Conservation (phyloP, 129 eudicot genomes). For the Calendula officinalis region DNA sequence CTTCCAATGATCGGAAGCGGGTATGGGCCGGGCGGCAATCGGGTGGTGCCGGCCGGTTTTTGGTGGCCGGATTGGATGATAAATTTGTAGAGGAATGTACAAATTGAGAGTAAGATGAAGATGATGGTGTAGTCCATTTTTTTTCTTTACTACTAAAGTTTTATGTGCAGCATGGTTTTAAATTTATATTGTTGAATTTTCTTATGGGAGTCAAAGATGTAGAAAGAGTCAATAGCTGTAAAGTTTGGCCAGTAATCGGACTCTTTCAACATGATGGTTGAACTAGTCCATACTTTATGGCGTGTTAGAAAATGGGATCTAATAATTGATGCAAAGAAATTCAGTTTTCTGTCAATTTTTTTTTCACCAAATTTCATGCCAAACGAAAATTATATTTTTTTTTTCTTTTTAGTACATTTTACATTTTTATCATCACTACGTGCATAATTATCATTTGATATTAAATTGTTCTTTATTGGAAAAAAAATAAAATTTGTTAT, state of each 20-base stretch:
- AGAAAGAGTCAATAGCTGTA: not conserved
- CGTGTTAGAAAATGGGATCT: too few relatives aligned
- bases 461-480: too few relatives aligned
- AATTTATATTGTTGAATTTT: not conserved
- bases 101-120: slow-evolving; percentile 15
- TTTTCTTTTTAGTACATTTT: too few relatives aligned
- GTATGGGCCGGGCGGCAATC: slow-evolving; percentile 49
- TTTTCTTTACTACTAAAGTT: not conserved
- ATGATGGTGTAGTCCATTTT: slow-evolving; percentile 18
- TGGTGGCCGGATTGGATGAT: not conserved
- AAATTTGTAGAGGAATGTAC: not conserved
- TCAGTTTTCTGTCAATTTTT: too few relatives aligned
- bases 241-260: not conserved
- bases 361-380: too few relatives aligned
- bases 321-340: too few relatives aligned
- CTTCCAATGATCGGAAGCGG: slow-evolving; percentile 48
- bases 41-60: not conserved
- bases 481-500: too few relatives aligned
- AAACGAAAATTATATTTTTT: too few relatives aligned
- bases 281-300: too few relatives aligned
- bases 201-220: not conserved
- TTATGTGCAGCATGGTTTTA: not conserved
- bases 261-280: not conserved
- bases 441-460: too few relatives aligned
- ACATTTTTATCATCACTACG: too few relatives aligned